phyloP scores from a whole-genome alignment of 768 basidiomycete genomes.

The Zangia roseola region DNA sequence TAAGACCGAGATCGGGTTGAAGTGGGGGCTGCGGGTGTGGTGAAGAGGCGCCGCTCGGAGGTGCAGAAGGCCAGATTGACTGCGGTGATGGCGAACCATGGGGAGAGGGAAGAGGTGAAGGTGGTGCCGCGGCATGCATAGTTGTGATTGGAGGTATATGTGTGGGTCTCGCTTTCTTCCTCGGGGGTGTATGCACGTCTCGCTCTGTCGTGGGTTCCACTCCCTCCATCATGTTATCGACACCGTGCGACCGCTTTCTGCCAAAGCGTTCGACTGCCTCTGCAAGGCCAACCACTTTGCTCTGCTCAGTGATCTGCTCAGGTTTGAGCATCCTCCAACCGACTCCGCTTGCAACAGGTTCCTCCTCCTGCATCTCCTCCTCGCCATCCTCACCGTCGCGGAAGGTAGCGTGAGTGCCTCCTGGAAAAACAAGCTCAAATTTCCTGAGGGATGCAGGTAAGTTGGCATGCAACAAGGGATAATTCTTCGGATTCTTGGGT shows the following conservation, averaged over 20 bases:
- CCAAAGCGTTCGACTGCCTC: slow-evolving; percentile 85
- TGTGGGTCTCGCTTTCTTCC: slow-evolving; percentile 74
- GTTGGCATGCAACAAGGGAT: slow-evolving; percentile 72
- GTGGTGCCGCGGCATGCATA: slow-evolving; percentile 72
- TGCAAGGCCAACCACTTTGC: slow-evolving; percentile 58
- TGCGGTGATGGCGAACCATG: slow-evolving; percentile 80
- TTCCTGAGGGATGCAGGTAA: slow-evolving; percentile 71
- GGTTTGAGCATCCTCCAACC: slow-evolving; percentile 77
- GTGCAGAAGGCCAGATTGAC: slow-evolving; percentile 76
- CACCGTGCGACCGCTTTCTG: slow-evolving; percentile 53
- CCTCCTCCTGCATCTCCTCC: slow-evolving; percentile 70
- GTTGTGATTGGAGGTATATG: slow-evolving; percentile 60
- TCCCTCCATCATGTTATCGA: slow-evolving; percentile 69
- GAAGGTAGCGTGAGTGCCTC: slow-evolving; percentile 78
- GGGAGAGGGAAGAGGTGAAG: slow-evolving; percentile 82
- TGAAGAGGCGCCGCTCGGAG: slow-evolving; percentile 75
- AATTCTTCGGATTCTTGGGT: slow-evolving; percentile 76
- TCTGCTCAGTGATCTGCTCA: slow-evolving; percentile 53
- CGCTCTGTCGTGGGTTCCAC: slow-evolving; percentile 56
- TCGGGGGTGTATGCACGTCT: slow-evolving; percentile 50
- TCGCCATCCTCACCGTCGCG: slow-evolving; percentile 65
- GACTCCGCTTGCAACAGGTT: slow-evolving; percentile 58
- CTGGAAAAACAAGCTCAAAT: slow-evolving; percentile 80
- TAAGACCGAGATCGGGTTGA: slow-evolving; percentile 78
- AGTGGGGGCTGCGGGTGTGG: slow-evolving; percentile 68